Evolutionary conservation across 345 rosid species (phyloP), one percentile per base, ranked within the genome.

Genomic region (Clausena lansium): DNA sequence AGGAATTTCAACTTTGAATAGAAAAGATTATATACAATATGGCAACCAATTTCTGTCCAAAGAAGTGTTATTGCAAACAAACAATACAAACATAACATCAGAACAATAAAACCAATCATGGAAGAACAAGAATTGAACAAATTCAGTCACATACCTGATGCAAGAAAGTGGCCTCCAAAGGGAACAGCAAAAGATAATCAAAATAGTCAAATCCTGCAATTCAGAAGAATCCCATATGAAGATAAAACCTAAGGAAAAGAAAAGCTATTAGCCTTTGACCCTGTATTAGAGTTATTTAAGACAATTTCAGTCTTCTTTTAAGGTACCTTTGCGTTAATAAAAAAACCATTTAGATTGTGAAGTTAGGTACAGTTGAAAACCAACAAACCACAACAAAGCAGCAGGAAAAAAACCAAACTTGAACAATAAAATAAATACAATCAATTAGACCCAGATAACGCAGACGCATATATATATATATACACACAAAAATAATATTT

Each of bases 321-420:
- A 63, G 30, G 14, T 69, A 24, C 73, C 24, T 64, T 67, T 38
- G 52, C 39, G 63, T 45, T 70, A 50, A 47, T 57, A 59, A 33
- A 66, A 39, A 32, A 67, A n/a, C n/a, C 13, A 35, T 25, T 73
- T 55, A 24, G 79, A 71, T 77, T 78, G 77, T 41, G 55, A 77
- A 70, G 82, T 85, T 83, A 78, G 86, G 86, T 79, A 65, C 57
- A 60, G 77, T 73, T 77, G 76, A 77, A 74, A 70, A 63, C 28
- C 78, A 82, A 74, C 79, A 77, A 86, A 77, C 74, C 78, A 70
- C 20, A 68, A 62, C 35, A 69, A 64, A 28, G 32, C 77, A 76
- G 55, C 30, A 33, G 77, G 75, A 6, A 79, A 45, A 30, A 54
- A 36, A 64, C 36, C 75, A 73, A 59, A 80, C 76, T 67, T 35